Evolutionary conservation across 2,329 filamentous ascomycete genomes (phyloP), one percentile per base, ranked within the genome.

Genomic region (Lachnellula cervina): DNA sequence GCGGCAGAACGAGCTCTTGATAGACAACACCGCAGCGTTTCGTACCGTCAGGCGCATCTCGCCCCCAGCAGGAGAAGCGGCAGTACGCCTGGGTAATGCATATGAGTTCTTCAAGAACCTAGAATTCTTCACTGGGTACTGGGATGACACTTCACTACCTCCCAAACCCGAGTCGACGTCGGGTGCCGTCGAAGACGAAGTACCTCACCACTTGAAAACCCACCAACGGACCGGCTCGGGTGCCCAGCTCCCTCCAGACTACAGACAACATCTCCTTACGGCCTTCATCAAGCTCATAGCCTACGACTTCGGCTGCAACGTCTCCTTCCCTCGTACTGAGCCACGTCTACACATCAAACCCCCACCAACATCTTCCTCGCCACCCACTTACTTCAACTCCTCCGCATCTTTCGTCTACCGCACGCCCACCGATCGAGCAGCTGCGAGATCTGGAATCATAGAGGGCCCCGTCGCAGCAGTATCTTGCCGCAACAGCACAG

Each of bases 21-120:
- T 77, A 52, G 62, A 72, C 23, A 87, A 87, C 59, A 76, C 80
- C 43, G 74, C 78, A 42, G 83, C 83, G 7, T 87, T 84, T 66
- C 79, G 82, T 25, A 81, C 81, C 1, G 77, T 86, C 53, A 78
- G 82, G 23, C 78, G 83, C 45, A 72, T 85, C n/a, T 75, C 77
- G 5, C 72, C 80, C 0, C 75, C 76, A 35, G 76, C 76, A 42
- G 83, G 82, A 42, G 77, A 78, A 63, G 71, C 75, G 46, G 73
- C 78, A 37, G 76, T 78, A 32, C 78, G 82, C 6, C 70, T 87
- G 7, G 83, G 83, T 14, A 85, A 84, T 61, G 78, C 80, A 5
- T 86, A 85, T 62, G 83, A 86, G 68, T 86, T 87, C 69, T 87
- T 80, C 70, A 80, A 81, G 51, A 80, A 82, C 62, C 73, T 87